phyloP scores from a whole-genome alignment of 371 early-diverging fungal species.

The Mucor velutinosus region DNA sequence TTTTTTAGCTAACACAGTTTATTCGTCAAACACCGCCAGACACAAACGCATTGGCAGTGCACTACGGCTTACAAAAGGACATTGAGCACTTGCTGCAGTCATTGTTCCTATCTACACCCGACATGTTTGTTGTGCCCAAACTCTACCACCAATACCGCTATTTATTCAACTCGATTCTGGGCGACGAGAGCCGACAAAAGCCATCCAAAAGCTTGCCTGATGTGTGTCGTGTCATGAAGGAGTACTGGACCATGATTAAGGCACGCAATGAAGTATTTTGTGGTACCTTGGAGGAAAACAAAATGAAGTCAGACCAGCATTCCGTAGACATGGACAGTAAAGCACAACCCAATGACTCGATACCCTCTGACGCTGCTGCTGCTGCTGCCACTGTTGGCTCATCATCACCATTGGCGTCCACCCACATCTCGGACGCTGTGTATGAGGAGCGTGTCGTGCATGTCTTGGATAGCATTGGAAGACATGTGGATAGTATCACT shows the following conservation, averaged over 20 bases:
- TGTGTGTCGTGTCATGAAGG: slow-evolving; percentile 34
- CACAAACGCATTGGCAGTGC: slow-evolving; percentile 26
- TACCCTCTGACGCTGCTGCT: neutral
- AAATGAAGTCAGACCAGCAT: slow-evolving; percentile 6
- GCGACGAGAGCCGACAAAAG: slow-evolving; percentile 22
- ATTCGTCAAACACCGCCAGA: slow-evolving; percentile 13
- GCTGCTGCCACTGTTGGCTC: neutral
- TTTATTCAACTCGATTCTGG: slow-evolving; percentile 38
- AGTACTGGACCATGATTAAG: slow-evolving; percentile 47
- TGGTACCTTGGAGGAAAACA: slow-evolving; percentile 41
- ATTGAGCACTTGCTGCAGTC: slow-evolving; percentile 62
- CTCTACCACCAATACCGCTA: slow-evolving; percentile 48
- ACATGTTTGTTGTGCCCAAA: slow-evolving; percentile 69
- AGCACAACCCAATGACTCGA: neutral
- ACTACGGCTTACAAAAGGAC: slow-evolving; percentile 50
- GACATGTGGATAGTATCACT: slow-evolving; percentile 33
- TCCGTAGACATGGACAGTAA: neutral
- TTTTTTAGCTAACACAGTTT: slow-evolving; percentile 15
- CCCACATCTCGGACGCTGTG: slow-evolving; percentile 8
- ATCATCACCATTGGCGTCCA: neutral
- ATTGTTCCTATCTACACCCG: slow-evolving; percentile 63
- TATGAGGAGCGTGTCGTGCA: slow-evolving; percentile 45
- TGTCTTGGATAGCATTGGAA: slow-evolving; percentile 44
- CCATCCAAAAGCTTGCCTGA: slow-evolving; percentile 21
- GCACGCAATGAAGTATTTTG: slow-evolving; percentile 54